Conservation (phyloP, 2,329 filamentous ascomycete species). For the Ophiostoma novo-ulmi region DNA sequence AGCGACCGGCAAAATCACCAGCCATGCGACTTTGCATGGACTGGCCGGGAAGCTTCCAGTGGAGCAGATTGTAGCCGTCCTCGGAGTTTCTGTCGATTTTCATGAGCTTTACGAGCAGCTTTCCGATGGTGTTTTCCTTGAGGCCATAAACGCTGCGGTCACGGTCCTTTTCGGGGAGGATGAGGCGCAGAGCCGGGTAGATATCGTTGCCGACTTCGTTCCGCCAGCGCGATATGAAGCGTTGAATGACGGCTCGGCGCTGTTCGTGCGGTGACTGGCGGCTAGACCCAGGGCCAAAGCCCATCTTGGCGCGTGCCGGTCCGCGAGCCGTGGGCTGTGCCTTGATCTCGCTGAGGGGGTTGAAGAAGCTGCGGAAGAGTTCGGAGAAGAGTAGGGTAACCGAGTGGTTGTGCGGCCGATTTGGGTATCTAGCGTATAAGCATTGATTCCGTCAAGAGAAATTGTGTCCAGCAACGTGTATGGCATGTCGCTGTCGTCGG, state of each 20-base stretch:
- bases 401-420: slow-evolving; percentile 73
- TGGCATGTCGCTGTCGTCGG: not conserved
- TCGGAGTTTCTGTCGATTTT: slow-evolving; percentile 88
- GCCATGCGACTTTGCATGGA: slow-evolving; percentile 59
- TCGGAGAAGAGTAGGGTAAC: slow-evolving; percentile 78
- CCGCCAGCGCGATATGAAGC: slow-evolving; percentile 83
- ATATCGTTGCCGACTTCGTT: slow-evolving; percentile 86
- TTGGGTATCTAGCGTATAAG: slow-evolving; percentile 59
- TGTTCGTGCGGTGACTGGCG: slow-evolving; percentile 69
- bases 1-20: slow-evolving; percentile 88
- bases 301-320: slow-evolving; percentile 29
- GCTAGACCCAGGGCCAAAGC: slow-evolving; percentile 36
- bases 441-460: not conserved
- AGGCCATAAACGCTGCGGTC: slow-evolving; percentile 90
- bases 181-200: slow-evolving; percentile 85
- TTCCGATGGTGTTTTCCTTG: slow-evolving; percentile 87
- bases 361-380: slow-evolving; percentile 72
- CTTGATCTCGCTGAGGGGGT: slow-evolving; percentile 71
- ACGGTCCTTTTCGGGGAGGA: slow-evolving; percentile 86
- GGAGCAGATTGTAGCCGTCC: slow-evolving; percentile 76
- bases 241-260: slow-evolving; percentile 72
- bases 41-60: slow-evolving; percentile 86
- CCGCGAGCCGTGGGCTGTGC: slow-evolving; percentile 58
- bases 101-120: slow-evolving; percentile 84
- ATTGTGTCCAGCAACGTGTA: not conserved